Evolutionary conservation across 2,329 filamentous ascomycete genomes (phyloP), one percentile per base, ranked within the genome.

Genomic region (Talaromyces marneffei): DNA sequence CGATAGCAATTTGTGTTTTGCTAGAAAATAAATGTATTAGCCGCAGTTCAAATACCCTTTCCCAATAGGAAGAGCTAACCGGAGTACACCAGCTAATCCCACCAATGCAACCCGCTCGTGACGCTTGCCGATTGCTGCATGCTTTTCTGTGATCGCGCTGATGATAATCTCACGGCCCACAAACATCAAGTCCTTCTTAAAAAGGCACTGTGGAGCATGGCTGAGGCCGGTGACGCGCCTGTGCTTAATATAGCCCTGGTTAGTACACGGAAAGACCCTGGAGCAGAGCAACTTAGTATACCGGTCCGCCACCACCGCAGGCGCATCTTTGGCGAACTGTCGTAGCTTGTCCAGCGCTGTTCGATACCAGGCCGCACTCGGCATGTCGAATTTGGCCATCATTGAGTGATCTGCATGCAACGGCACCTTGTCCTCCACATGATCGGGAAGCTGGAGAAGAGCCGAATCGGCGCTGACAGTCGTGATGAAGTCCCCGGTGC

Each of bases 1-100:
- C 67, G 55, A 78, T 77, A 10, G 72, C 71, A 46, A 74, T 67
- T 66, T 74, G 70, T 18, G 73, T 71, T 62, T 75, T 75, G 37
- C 73, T 74, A n/a, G 23, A 9, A 25, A 12, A 33, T 33, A 33
- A 9, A 33, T 4, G 7, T 8, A 33, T 33, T 33, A 16, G 25
- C 29, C n/a, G 9, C 12, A 29, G 5, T 12, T 42, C n/a, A n/a
- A n/a, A n/a, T n/a, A n/a, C n/a, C n/a, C n/a, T n/a, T n/a, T n/a
- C n/a, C n/a, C n/a, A n/a, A n/a, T n/a, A n/a, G n/a, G n/a, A n/a
- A n/a, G n/a, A n/a, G n/a, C 62, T 64, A 64, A 70, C 67, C 68
- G 69, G 18, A n/a, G n/a, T n/a, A 72, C 67, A 3, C 70, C 69
- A 16, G 66, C 68, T 25, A 70, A 54, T 27, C 72, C 71, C 8